Evolutionary conservation across 2,329 filamentous ascomycete species (phyloP), one percentile per base, ranked within the genome.

Genomic region (Sporothrix brasiliensis): DNA sequence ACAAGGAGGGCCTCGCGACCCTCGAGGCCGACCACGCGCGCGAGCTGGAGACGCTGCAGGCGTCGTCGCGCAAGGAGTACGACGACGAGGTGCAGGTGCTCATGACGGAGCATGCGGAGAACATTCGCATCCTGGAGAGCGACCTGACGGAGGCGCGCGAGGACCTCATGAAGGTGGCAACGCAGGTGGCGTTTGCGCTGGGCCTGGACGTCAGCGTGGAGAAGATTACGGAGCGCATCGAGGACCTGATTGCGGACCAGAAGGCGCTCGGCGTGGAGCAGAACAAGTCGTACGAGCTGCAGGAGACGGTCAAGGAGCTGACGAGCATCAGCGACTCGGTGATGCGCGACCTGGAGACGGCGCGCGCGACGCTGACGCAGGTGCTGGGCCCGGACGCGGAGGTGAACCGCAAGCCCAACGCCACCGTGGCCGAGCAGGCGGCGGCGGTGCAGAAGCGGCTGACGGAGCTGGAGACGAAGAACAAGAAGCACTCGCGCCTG

Each of bases 401-500:
- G 13, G 80, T 79, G 69, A 67, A 80, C 16, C 81, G 80, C 76
- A 80, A 80, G 50, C 80, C 83, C 13, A 80, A 83, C 54, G 79
- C 81, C 2, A 83, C 84, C 2, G 79, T 89, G 41, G 77, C 80
- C 1, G 86, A 89, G 66, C 86, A 89, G 75, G 77, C 90, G 27
- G 80, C 85, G 34, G 84, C 86, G 5, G 82, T 94, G 74, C 89
- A 89, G 79, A 88, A 88, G 78, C 89, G 88, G 77, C 88, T 91
- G 79, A 76, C 77, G 9, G 87, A 90, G 56, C 80, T 91, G 27
- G 86, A 90, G 75, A 83, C 79, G 54, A 85, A 85, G 81, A 97
- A 96, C 84, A 90, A 93, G 83, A 97, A 97, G 85, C 96, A 95
- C 79, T 91, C 92, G 54, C 89, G 93, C 27, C 84, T 99, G 14